Base-by-base conservation (phyloP, 208 protist genomes). In the Trypanosoma grayi region DNA sequence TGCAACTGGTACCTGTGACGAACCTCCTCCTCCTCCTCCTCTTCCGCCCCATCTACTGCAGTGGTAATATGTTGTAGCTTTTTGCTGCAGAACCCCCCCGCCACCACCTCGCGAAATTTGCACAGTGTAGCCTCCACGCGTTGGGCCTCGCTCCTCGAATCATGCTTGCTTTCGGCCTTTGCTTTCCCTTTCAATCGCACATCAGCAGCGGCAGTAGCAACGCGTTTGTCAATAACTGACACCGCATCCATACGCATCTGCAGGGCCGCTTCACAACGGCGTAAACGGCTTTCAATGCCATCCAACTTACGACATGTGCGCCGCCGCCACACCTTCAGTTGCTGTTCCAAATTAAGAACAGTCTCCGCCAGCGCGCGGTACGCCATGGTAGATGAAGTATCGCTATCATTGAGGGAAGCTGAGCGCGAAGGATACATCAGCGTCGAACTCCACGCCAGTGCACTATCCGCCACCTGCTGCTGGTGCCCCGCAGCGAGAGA, bases 281-380 rank as follows among this genome's bases (percentile, higher is more conserved):
- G 39, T 24, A 67, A 10, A 18, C 61, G 50, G 24, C 33, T 45
- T 33, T 67, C 61, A 28, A 67, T 59, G 20, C 18, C 7, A 33
- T 51, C 24, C 18, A 67, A 16, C 24, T 25, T 20, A 10, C 41
- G 36, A 27, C 30, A 47, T 18, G 39, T 59, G 3, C 60, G 50
- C 18, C 61, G 61, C 0, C 31, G 61, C 61, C 61, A 67, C 7
- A 60, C 36, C 28, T 67, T 67, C 25, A 67, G 28, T 41, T 60
- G 39, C 16, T 67, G 30, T 6, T 60, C 52, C 22, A 67, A 34
- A 18, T 67, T 67, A 1, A 67, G 43, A 14, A 67, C n/a, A 24
- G 13, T 33, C 34, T 67, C 61, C 6, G 61, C 24, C 10, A 67
- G n/a, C n/a, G 37, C 18, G 6, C 61, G 51, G 9, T 60, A 24